phyloP scores from a whole-genome alignment of 805 yeast species.

The Kodamaea hsintzibuensis region DNA sequence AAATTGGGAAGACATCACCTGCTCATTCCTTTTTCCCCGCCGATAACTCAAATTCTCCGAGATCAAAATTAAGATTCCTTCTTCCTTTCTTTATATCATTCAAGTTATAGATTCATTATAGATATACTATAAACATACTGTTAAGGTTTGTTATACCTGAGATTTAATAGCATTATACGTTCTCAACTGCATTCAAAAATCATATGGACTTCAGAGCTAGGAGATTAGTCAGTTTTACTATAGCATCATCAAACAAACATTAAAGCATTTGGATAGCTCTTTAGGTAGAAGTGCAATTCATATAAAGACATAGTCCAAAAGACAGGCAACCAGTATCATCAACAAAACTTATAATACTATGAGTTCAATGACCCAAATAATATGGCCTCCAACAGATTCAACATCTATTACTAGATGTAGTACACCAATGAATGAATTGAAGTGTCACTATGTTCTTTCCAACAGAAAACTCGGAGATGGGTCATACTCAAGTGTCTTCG shows the following conservation, averaged over 20 bases:
- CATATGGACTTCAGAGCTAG: no score
- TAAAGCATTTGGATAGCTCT: no score
- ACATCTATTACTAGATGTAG: background rate
- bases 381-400: conserved; percentile 7
- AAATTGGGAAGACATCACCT: background rate
- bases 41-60: background rate
- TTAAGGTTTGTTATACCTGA: background rate
- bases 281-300: no score
- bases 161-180: no score
- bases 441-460: conserved; percentile 36
- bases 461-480: conserved; percentile 38
- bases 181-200: no score
- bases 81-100: background rate
- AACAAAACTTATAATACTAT: background rate
- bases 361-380: background rate
- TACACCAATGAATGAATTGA: conserved; percentile 13
- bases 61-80: background rate
- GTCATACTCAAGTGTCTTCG: conserved; percentile 50
- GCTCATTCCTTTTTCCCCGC: background rate
- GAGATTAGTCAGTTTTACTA: no score
- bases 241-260: no score
- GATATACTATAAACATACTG: background rate
- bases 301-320: no score
- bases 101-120: background rate
- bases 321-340: no score